phyloP scores from a whole-genome alignment of 805 yeast species.

The Ogataea methanolica region DNA sequence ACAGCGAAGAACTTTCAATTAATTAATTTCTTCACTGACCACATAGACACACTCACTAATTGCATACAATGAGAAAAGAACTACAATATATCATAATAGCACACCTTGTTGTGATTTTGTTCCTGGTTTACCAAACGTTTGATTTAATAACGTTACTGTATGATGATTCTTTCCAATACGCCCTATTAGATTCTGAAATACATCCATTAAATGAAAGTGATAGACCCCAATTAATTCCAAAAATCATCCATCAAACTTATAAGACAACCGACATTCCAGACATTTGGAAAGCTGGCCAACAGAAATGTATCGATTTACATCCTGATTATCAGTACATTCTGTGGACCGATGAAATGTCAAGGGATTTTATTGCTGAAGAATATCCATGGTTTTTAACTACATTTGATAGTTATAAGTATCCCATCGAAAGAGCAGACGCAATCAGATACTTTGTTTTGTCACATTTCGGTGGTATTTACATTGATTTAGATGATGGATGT shows the following conservation, averaged over 20 bases:
- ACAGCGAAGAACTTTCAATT: background rate
- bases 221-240: constrained; percentile 65
- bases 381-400: constrained; percentile 84
- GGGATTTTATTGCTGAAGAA: constrained; percentile 70
- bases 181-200: constrained; percentile 57
- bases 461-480: constrained; percentile 86
- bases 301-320: constrained; percentile 69
- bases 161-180: constrained; percentile 66
- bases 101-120: constrained; percentile 50
- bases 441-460: constrained; percentile 79
- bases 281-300: constrained; percentile 74
- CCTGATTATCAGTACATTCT: constrained; percentile 84
- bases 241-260: constrained; percentile 91
- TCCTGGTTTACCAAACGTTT: constrained; percentile 57
- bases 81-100: constrained; percentile 55
- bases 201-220: constrained; percentile 42
- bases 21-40: too few species aligned
- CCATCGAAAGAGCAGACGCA: constrained; percentile 87
- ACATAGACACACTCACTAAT: background rate
- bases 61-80: constrained; percentile 54
- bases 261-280: constrained; percentile 76
- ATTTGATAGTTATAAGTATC: constrained; percentile 72
- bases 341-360: constrained; percentile 86
- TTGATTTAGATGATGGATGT: constrained; percentile 90
- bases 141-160: constrained; percentile 72